A percentile compares a stretch with the other conserved stretches of the same genome.
Evolutionary conservation across 106 monocot species (phyloP).

Genomic region (Vanilla planifolia): DNA sequence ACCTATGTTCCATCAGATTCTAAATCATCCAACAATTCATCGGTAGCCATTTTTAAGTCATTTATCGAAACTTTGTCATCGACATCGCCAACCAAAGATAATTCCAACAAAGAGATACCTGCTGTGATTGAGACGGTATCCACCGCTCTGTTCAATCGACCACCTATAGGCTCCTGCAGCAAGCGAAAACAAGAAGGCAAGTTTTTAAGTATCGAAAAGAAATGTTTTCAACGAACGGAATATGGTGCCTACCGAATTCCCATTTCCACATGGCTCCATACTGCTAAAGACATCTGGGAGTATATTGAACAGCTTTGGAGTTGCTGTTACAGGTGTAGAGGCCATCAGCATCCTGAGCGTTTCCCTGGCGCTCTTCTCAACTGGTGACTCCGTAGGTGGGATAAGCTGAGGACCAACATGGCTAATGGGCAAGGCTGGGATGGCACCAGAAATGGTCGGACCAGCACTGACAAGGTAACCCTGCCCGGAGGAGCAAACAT

Average conservation of each 20-base stretch:
- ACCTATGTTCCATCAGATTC: slow-evolving; percentile 1
- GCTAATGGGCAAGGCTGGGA: slow-evolving; percentile 43
- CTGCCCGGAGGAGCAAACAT: slow-evolving; percentile 84
- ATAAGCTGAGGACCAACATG: slow-evolving; percentile 37
- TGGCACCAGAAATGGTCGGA: slow-evolving; percentile 57
- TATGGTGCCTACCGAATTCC: slow-evolving; percentile 1
- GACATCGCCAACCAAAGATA: background rate
- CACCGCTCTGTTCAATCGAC: background rate
- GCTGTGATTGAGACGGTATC: background rate
- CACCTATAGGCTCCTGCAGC: background rate
- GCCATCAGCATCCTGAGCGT: slow-evolving; percentile 81
- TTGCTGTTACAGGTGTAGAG: slow-evolving; percentile 35
- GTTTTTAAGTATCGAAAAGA: background rate
- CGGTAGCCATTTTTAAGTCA: background rate
- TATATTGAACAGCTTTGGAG: slow-evolving; percentile 31
- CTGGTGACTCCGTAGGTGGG: slow-evolving; percentile 45
- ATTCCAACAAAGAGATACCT: no score
- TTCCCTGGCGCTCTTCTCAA: slow-evolving; percentile 88
- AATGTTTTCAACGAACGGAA: no score
- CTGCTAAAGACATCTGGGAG: slow-evolving; percentile 40
- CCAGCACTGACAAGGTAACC: slow-evolving; percentile 88
- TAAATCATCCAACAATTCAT: slow-evolving; percentile 6
- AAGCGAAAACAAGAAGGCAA: background rate
- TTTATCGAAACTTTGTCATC: background rate
- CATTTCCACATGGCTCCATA: slow-evolving; percentile 2